Evolutionary conservation across 257 asterid species (phyloP).

Genomic region (Jasminum sambac): DNA sequence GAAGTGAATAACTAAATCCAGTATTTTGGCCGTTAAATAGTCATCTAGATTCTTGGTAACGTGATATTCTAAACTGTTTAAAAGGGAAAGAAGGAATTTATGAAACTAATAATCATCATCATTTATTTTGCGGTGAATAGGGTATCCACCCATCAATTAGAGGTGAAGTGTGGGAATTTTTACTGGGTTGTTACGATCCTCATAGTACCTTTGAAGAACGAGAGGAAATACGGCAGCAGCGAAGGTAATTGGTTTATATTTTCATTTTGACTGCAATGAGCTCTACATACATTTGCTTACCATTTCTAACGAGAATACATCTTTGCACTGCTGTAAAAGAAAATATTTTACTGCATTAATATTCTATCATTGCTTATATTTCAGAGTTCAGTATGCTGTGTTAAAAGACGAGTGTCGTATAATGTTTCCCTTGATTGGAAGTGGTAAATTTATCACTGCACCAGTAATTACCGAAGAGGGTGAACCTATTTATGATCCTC

Average conservation of each 20-base stretch:
- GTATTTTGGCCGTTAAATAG: not conserved
- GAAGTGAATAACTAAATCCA: constrained; percentile 10
- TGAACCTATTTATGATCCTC: constrained; percentile 76
- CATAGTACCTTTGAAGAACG: constrained; percentile 84
- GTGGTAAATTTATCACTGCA: constrained; percentile 83
- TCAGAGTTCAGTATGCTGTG: constrained; percentile 65
- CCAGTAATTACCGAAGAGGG: constrained; percentile 89
- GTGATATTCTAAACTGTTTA: not conserved
- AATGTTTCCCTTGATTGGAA: constrained; percentile 90
- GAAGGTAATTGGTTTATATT: constrained; percentile 54
- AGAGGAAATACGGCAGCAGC: constrained; percentile 59
- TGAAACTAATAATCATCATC: constrained; percentile 22
- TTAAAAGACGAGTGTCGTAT: constrained; percentile 78
- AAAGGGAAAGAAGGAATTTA: too few species aligned
- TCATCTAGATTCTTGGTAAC: constrained; percentile 14
- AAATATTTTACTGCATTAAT: not conserved
- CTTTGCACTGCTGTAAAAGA: constrained; percentile 10
- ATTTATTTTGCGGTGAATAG: constrained; percentile 38
- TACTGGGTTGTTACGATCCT: constrained; percentile 90
- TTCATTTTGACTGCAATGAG: not conserved
- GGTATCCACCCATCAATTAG: constrained; percentile 97
- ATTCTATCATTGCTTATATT: not conserved
- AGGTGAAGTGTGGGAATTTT: constrained; percentile 99
- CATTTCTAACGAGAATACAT: not conserved
- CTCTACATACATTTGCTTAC: constrained; percentile 1